Conservation (phyloP, 169 alveolate species). For the Babesia sp. region DNA sequence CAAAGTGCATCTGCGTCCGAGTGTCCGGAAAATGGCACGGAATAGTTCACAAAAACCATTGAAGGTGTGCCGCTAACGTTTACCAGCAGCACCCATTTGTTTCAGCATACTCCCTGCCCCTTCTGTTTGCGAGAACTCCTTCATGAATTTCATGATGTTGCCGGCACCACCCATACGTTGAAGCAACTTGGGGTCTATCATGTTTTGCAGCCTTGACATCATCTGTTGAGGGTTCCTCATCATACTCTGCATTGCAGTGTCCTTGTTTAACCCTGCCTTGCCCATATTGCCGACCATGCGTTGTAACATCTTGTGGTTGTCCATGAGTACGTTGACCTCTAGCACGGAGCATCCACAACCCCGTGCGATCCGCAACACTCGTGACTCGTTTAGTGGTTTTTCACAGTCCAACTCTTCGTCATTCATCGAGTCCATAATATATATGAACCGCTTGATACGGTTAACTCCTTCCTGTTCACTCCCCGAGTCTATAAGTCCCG, state of each 20-base stretch:
- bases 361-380: slow-evolving; percentile 91
- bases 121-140: slow-evolving; percentile 77
- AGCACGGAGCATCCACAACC: slow-evolving; percentile 93
- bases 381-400: slow-evolving; percentile 85
- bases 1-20: background rate
- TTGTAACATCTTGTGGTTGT: slow-evolving; percentile 93
- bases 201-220: slow-evolving; percentile 90
- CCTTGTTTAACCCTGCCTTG: slow-evolving; percentile 90
- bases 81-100: slow-evolving; percentile 29
- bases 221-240: slow-evolving; percentile 94
- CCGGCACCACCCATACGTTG: slow-evolving; percentile 96
- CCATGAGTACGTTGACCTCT: slow-evolving; percentile 91
- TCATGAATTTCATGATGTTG: slow-evolving; percentile 91
- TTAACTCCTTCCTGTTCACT: slow-evolving; percentile 95
- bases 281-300: slow-evolving; percentile 97
- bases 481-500: slow-evolving; percentile 89
- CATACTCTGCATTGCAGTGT: slow-evolving; percentile 84
- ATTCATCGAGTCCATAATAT: slow-evolving; percentile 97
- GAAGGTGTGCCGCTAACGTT: slow-evolving; percentile 5
- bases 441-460: slow-evolving; percentile 92
- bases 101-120: slow-evolving; percentile 52
- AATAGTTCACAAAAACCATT: background rate
- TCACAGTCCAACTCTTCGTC: slow-evolving; percentile 92
- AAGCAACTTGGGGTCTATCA: slow-evolving; percentile 94
- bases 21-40: background rate